Base-by-base conservation (phyloP, 306 rosid species). In the Hylodesmum podocarpum region DNA sequence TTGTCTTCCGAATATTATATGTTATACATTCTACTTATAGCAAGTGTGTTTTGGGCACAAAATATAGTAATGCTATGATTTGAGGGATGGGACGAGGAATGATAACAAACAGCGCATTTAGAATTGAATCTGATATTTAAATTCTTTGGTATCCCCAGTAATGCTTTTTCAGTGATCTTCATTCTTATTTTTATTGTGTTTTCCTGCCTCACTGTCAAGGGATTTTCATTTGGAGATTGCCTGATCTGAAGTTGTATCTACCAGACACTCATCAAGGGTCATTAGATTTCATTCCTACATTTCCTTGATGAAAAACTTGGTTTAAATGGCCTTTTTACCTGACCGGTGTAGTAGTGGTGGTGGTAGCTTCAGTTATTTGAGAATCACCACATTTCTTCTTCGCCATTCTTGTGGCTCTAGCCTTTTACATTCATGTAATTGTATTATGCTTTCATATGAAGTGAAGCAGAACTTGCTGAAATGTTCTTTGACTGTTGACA, bases 61-160 rank as follows among this genome's bases (percentile, higher is more conserved):
- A 18, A 15, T 46, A 15, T 77, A 8, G 47, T 71, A 40, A 50
- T 79, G 67, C 51, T 59, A 25, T 61, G 65, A 27, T 62, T 39
- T n/a, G 7, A 41, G 70, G 12, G 57, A 24, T 49, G 19, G 53
- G 29, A 3, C 11, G 53, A 59, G 29, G 18, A 8, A 11, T 28
- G 36, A 15, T 66, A 40, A 28, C 4, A 5, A 68, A 57, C 28
- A 78, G 9, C 25, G 4, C 16, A 18, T 47, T 59, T 70, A 59
- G 16, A 70, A 34, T 59, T n/a, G 29, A 69, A 8, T 16, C 29
- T 33, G 25, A 16, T 28, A 41, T 78, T 34, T 76, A 51, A 51
- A 5, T 3, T 10, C 15, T 19, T 61, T 31, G 59, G 59, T 43
- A 29, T 46, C 40, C 59, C 71, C n/a, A 53, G 72, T 36, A 62